A percentile compares a stretch with the other conserved stretches of the same genome.
phyloP scores from a whole-genome alignment of 169 alveolate species.

The Plasmodium knowlesi region DNA sequence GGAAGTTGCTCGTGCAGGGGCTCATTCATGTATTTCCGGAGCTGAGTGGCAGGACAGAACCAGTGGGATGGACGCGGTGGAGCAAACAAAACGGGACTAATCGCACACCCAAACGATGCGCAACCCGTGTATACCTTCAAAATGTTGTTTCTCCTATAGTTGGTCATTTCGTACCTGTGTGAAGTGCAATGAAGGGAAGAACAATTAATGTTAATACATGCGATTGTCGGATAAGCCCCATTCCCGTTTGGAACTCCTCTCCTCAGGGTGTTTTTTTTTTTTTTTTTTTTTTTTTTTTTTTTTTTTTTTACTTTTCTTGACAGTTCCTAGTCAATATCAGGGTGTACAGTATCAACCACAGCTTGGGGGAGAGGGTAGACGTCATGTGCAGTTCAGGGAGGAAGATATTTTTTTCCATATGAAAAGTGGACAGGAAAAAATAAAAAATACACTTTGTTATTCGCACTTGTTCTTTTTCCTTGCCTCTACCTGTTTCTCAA shows the following conservation, averaged over 20 bases:
- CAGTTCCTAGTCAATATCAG: conserved; percentile 31
- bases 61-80: background rate
- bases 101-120: background rate
- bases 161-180: conserved; percentile 64
- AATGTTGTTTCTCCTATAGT: conserved; percentile 70
- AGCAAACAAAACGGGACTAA: background rate
- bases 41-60: conserved; percentile 4
- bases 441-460: background rate
- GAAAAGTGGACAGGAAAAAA: background rate
- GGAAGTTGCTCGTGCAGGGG: conserved; percentile 51
- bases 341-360: conserved; percentile 64
- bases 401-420: background rate
- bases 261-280: background rate
- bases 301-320: conserved; percentile 55
- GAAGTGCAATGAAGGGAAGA: background rate
- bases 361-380: background rate
- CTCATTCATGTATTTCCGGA: conserved; percentile 58
- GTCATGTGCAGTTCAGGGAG: background rate
- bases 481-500: conserved; percentile 55
- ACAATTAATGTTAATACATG: background rate
- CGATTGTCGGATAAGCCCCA: background rate
- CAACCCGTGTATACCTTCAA: conserved; percentile 23
- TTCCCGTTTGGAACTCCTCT: background rate
- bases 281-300: no score
- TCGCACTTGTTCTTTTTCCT: background rate